These are phyloP conservation scores for Tolypocladium guangdongense DNA, from an alignment of 2,329 filamentous ascomycete genomes.

Conservation along the genomic window DNA sequence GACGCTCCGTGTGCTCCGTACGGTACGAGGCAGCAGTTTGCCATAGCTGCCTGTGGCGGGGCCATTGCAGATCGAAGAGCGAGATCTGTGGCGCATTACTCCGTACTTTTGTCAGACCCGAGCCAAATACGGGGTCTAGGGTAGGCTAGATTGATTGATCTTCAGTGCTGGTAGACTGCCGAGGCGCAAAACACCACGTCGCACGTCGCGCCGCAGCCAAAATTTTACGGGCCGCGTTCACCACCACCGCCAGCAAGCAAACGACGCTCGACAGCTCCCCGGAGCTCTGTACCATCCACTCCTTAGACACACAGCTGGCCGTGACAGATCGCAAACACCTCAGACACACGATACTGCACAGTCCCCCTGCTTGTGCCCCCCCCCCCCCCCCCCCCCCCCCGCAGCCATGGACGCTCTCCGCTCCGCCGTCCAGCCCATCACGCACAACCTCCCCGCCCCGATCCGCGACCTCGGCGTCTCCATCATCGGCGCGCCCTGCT, in stretches of 20 bases:
- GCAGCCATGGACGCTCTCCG: slow-evolving; percentile 49
- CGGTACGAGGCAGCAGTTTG: too few species aligned
- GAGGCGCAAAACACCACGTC: not conserved
- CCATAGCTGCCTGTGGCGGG: not conserved
- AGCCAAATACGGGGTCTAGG: not conserved
- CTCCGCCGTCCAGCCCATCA: slow-evolving; percentile 55
- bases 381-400: not conserved
- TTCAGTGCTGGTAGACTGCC: too few species aligned
- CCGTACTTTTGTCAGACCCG: not conserved
- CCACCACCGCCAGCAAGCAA: not conserved
- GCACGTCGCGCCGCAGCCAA: not conserved
- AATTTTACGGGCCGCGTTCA: not conserved
- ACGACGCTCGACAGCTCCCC: too few species aligned
- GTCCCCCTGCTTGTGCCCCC: too few species aligned
- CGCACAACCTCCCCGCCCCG: slow-evolving; percentile 60
- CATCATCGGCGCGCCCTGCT: slow-evolving; percentile 75
- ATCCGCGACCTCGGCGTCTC: slow-evolving; percentile 65
- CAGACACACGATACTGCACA: too few species aligned
- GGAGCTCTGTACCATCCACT: too few species aligned
- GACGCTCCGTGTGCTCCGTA: not conserved
- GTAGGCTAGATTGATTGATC: not conserved
- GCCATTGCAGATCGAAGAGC: not conserved
- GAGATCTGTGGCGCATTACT: not conserved
- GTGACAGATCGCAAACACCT: too few species aligned
- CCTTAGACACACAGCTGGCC: too few species aligned